A percentile compares a stretch with the other conserved stretches of the same genome.
These are phyloP conservation scores for Lactifluus subvellereus DNA, from an alignment of 768 basidiomycete species.

Conservation along the genomic window DNA sequence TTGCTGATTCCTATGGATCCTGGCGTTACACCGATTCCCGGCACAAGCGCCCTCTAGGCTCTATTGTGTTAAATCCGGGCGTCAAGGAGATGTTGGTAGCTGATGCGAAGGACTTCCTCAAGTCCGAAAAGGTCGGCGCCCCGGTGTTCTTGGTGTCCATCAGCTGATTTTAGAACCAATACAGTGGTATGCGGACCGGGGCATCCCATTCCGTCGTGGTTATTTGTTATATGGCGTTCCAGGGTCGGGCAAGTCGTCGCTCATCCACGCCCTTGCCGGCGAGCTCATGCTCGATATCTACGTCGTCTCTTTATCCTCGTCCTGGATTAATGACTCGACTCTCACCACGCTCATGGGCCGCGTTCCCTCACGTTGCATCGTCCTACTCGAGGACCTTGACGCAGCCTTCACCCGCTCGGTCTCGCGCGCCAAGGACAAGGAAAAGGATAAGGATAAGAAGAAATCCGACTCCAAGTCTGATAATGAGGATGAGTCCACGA, in stretches of 20 bases:
- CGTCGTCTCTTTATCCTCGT: conserved; percentile 78
- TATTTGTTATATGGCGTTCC: conserved; percentile 81
- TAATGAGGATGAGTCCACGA: conserved; percentile 31
- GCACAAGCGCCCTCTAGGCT: conserved; percentile 83
- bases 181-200: conserved; percentile 90
- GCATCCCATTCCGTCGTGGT: conserved; percentile 86
- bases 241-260: conserved; percentile 80
- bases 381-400: conserved; percentile 87
- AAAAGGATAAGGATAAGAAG: conserved; percentile 38
- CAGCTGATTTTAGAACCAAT: neutral
- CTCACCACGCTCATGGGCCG: conserved; percentile 82
- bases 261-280: conserved; percentile 85
- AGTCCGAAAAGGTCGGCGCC: conserved; percentile 63
- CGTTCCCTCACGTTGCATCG: conserved; percentile 78
- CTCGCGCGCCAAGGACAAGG: conserved; percentile 52
- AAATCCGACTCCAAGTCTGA: conserved; percentile 33
- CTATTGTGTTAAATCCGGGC: conserved; percentile 81
- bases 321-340: conserved; percentile 85
- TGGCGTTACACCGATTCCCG: conserved; percentile 87
- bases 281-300: conserved; percentile 89
- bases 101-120: conserved; percentile 79
- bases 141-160: conserved; percentile 9
- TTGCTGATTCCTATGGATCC: conserved; percentile 80
- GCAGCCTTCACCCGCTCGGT: conserved; percentile 81
- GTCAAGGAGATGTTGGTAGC: conserved; percentile 85